A percentile compares a stretch with the other conserved stretches of the same genome.
Evolutionary conservation across 1,284 basidiomycete genomes (phyloP).

Genomic region (Chalciporus piperatoides): DNA sequence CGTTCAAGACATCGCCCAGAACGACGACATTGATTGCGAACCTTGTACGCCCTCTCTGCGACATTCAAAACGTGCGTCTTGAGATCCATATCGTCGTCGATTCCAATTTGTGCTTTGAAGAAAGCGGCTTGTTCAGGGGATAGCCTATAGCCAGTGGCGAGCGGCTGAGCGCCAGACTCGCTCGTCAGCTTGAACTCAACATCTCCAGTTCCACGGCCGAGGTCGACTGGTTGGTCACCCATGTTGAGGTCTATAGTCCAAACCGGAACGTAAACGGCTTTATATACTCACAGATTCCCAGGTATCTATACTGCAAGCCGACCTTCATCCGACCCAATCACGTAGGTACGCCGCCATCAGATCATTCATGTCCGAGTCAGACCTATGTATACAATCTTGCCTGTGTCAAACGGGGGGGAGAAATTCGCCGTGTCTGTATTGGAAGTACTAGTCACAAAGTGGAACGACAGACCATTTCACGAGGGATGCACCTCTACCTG

Average conservation of each 20-base stretch:
- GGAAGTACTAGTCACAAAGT: too few species aligned
- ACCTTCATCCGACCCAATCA: too few species aligned
- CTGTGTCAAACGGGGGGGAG: too few species aligned
- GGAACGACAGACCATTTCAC: too few species aligned
- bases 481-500: too few species aligned
- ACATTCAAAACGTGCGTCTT: slow-evolving; percentile 20
- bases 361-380: too few species aligned
- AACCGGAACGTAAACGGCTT: not conserved
- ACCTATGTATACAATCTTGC: too few species aligned
- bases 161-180: not conserved
- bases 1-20: not conserved
- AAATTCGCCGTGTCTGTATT: too few species aligned
- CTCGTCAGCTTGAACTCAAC: not conserved
- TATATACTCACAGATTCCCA: not conserved
- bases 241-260: not conserved
- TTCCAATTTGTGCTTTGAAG: slow-evolving; percentile 25
- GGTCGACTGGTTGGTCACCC: slow-evolving; percentile 7
- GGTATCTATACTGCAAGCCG: too few species aligned
- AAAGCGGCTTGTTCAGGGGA: slow-evolving; percentile 21
- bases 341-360: too few species aligned
- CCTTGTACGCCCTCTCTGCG: slow-evolving; percentile 20
- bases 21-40: not conserved
- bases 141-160: slow-evolving; percentile 10
- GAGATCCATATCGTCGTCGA: slow-evolving; percentile 17
- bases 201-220: slow-evolving; percentile 6